These are phyloP conservation scores for Lactarius quietus DNA, from an alignment of 768 basidiomycete species.

Conservation along the genomic window DNA sequence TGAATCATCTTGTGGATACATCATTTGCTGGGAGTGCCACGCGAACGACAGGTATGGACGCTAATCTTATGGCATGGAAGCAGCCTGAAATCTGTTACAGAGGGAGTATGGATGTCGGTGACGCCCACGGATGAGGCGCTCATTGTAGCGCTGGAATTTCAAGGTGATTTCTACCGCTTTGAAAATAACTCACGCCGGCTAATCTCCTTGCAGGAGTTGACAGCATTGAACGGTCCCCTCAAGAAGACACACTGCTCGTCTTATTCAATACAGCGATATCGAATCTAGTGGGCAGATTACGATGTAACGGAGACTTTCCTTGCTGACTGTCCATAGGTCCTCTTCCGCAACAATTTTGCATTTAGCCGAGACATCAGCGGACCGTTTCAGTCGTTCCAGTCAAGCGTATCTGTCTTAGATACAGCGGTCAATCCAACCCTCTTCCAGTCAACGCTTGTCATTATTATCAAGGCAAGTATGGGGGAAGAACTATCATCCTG, in stretches of 20 bases:
- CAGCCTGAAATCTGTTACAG: too few species aligned
- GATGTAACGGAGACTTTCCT: conserved; percentile 41
- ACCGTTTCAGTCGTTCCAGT: conserved; percentile 58
- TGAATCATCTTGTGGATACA: too few species aligned
- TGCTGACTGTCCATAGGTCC: conserved; percentile 42
- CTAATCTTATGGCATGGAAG: too few species aligned
- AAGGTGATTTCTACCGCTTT: conserved; percentile 38
- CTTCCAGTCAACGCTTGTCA: conserved; percentile 53
- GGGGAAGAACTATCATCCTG: too few species aligned
- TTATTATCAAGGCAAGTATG: conserved; percentile 54
- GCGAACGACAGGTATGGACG: too few species aligned
- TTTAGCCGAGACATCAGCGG: conserved; percentile 55
- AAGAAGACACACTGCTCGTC: conserved; percentile 61
- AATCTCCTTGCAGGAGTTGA: conserved; percentile 44
- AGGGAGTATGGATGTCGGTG: too few species aligned
- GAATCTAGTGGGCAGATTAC: too few species aligned
- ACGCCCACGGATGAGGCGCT: conserved; percentile 50
- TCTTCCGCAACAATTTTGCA: conserved; percentile 38
- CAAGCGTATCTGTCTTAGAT: conserved; percentile 51
- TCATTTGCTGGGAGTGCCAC: too few species aligned
- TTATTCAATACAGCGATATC: too few species aligned
- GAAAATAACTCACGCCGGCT: neutral
- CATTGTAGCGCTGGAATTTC: conserved; percentile 61
- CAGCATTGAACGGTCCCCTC: conserved; percentile 58
- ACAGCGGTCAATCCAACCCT: too few species aligned